A percentile compares a stretch with the other conserved stretches of the same genome.
These are phyloP conservation scores for Euphrasia confusa DNA, from an alignment of 257 asterid species.

Conservation along the genomic window DNA sequence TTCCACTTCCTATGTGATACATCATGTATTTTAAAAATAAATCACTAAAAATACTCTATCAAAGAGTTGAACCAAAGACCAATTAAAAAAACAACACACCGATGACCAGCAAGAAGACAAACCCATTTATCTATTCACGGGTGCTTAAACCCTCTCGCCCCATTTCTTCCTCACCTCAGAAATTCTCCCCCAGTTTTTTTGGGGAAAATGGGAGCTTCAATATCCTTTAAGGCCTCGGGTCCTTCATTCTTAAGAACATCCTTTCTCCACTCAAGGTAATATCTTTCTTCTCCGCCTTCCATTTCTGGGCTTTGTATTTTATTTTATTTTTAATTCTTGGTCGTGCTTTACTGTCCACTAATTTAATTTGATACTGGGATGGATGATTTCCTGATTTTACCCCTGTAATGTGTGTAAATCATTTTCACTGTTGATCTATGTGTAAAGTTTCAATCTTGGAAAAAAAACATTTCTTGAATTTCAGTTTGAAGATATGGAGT, in stretches of 20 bases:
- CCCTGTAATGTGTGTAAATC: too few relatives aligned
- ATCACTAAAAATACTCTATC: too few relatives aligned
- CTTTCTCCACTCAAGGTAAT: slow-evolving; percentile 34
- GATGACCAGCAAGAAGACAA: too few relatives aligned
- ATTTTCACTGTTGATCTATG: not conserved
- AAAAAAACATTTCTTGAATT: not conserved
- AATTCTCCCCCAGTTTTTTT: not conserved
- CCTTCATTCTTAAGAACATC: slow-evolving; percentile 24
- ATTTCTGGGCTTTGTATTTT: slow-evolving; percentile 1
- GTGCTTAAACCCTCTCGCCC: too few relatives aligned
- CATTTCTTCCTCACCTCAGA: too few relatives aligned
- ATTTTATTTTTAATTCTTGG: not conserved
- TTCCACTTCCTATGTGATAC: too few relatives aligned
- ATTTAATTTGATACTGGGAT: slow-evolving; percentile 7
- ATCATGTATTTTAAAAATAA: too few relatives aligned
- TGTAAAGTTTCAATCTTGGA: slow-evolving; percentile 11
- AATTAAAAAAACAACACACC: too few relatives aligned
- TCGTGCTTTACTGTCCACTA: not conserved
- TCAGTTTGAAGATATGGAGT: not conserved
- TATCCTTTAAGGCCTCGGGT: slow-evolving; percentile 20
- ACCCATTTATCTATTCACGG: too few relatives aligned
- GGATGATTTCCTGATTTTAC: not conserved
- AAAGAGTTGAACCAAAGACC: too few relatives aligned
- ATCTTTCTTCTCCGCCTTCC: not conserved
- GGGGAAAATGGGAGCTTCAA: slow-evolving; percentile 28